These are phyloP conservation scores for Rhizopogon rudus DNA, from an alignment of 768 basidiomycete genomes.

Conservation along the genomic window DNA sequence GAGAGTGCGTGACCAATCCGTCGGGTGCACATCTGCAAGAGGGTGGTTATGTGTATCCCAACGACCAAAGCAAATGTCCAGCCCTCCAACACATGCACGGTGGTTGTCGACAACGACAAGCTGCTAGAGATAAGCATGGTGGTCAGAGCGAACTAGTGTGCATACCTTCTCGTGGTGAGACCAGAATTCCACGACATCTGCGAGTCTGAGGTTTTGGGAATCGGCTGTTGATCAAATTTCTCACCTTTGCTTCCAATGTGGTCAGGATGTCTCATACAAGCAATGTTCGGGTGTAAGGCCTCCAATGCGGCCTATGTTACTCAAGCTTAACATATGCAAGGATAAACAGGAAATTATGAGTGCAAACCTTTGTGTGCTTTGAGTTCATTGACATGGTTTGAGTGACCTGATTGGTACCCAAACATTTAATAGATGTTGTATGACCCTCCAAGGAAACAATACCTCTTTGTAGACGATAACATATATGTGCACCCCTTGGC, in stretches of 20 bases:
- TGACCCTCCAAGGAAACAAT: neutral
- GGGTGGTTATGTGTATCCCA: slow-evolving; percentile 95
- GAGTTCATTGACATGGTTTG: slow-evolving; percentile 90
- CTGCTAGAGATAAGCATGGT: slow-evolving; percentile 12
- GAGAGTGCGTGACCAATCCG: slow-evolving; percentile 71
- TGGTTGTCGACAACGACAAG: slow-evolving; percentile 87
- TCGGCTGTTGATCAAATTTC: neutral
- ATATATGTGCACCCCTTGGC: slow-evolving; percentile 88
- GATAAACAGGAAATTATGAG: no score
- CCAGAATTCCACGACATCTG: slow-evolving; percentile 83
- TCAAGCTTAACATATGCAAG: neutral
- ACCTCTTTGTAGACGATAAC: slow-evolving; percentile 95
- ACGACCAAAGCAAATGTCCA: slow-evolving; percentile 94
- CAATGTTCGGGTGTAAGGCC: slow-evolving; percentile 80
- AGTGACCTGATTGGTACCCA: slow-evolving; percentile 50
- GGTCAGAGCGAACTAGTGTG: neutral
- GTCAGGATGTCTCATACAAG: slow-evolving; percentile 86
- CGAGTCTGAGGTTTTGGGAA: neutral
- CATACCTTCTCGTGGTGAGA: slow-evolving; percentile 82
- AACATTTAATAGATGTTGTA: neutral
- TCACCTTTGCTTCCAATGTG: slow-evolving; percentile 77
- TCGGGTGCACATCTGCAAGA: slow-evolving; percentile 88
- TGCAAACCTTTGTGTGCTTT: slow-evolving; percentile 68
- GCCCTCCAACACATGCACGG: slow-evolving; percentile 83
- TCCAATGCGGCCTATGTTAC: slow-evolving; percentile 61